These are phyloP conservation scores for Yamadazyma friedrichii DNA, from an alignment of 1,139 yeast species.

Conservation along the genomic window DNA sequence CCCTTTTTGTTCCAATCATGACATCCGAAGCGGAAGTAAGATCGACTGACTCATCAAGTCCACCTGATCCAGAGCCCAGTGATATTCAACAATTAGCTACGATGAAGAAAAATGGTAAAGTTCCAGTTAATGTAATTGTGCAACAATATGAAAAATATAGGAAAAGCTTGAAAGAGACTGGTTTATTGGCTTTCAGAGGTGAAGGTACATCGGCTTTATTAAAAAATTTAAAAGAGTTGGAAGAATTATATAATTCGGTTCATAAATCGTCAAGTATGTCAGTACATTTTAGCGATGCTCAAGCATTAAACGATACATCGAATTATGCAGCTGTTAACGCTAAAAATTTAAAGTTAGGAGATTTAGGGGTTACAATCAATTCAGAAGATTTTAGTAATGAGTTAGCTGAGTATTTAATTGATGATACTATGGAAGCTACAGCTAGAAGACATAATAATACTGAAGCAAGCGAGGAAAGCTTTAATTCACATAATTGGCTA, in stretches of 20 bases:
- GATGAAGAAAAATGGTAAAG: conserved; percentile 1
- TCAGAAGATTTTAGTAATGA: conserved; percentile 45
- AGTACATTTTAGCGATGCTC: conserved; percentile 32
- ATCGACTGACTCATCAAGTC: conserved; percentile 6
- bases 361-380: conserved; percentile 48
- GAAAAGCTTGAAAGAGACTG: conserved; percentile 16
- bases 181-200: conserved; percentile 31
- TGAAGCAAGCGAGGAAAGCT: conserved; percentile 20
- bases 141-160: conserved; percentile 22
- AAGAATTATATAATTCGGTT: conserved; percentile 23
- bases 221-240: conserved; percentile 23
- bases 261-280: conserved; percentile 24
- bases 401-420: neutral
- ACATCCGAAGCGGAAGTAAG: conserved; percentile 4
- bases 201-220: conserved; percentile 26
- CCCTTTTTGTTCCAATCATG: neutral
- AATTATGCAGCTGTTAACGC: conserved; percentile 51
- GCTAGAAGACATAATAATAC: neutral
- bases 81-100: neutral
- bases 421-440: neutral
- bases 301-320: conserved; percentile 40
- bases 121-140: conserved; percentile 14
- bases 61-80: conserved; percentile 4
- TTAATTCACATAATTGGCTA: conserved; percentile 54
- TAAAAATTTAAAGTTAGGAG: conserved; percentile 55